These are phyloP conservation scores for Penicillium goetzii DNA, from an alignment of 495 filamentous ascomycete genomes.

Conservation along the genomic window DNA sequence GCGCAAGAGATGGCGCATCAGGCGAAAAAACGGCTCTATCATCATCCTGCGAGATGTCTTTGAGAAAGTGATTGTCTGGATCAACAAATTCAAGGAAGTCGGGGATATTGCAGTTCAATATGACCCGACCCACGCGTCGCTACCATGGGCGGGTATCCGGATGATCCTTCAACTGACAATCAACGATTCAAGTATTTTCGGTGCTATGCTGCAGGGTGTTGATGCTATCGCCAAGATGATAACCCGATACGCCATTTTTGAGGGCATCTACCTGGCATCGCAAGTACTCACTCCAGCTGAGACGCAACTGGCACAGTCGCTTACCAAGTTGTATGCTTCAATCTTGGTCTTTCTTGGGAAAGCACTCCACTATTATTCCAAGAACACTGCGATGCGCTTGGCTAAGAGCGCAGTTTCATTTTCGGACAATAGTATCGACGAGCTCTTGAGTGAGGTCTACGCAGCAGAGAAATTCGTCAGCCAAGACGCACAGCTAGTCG, in stretches of 20 bases:
- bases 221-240: neutral
- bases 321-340: neutral
- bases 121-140: neutral
- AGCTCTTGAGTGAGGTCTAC: neutral
- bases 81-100: neutral
- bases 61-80: neutral
- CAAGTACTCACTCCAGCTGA: neutral
- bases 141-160: slow-evolving; percentile 1
- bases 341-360: neutral
- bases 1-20: slow-evolving; percentile 2
- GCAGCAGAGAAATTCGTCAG: neutral
- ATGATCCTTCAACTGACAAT: neutral
- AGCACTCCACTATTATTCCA: neutral
- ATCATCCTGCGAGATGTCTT: neutral
- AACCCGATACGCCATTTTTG: neutral
- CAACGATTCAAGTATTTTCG: neutral
- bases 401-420: neutral
- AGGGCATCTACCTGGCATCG: neutral
- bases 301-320: neutral
- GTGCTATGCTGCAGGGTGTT: slow-evolving; percentile 1
- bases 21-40: neutral
- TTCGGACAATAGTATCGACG: neutral
- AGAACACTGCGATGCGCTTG: neutral
- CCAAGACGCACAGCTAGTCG: neutral
- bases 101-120: neutral